Percentiles rank a stretch among this genome's conserved stretches.
Conservation (phyloP, 352 stramenopile genomes). For the Elongisporangium anandrum region DNA sequence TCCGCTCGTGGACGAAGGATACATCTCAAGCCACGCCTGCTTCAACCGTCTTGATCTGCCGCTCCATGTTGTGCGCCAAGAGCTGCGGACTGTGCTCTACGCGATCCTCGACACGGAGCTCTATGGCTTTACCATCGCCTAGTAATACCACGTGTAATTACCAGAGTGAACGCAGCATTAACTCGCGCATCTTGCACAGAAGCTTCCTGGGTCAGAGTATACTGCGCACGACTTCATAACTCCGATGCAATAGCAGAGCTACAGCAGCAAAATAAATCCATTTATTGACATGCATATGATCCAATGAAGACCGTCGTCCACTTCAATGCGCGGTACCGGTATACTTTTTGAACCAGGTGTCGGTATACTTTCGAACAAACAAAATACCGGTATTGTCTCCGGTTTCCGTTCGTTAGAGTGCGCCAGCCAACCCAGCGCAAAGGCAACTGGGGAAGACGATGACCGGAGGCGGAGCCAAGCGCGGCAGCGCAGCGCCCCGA, state of each 20-base stretch:
- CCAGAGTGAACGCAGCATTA: too few relatives aligned
- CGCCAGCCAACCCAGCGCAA: too few relatives aligned
- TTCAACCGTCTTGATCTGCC: constrained; percentile 93
- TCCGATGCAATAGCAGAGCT: too few relatives aligned
- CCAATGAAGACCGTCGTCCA: too few relatives aligned
- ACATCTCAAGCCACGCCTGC: constrained; percentile 52
- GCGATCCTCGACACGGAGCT: constrained; percentile 41
- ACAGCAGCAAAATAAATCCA: too few relatives aligned
- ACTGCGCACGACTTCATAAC: too few relatives aligned
- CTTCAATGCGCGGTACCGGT: too few relatives aligned
- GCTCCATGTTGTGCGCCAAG: constrained; percentile 83
- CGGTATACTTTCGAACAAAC: background rate
- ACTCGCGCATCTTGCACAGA: too few relatives aligned
- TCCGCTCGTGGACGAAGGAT: constrained; percentile 24
- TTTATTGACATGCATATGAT: too few relatives aligned
- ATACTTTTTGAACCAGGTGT: background rate
- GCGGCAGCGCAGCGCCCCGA: constrained; percentile 9
- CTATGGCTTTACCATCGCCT: constrained; percentile 48
- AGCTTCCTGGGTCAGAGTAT: too few relatives aligned
- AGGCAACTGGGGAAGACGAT: background rate
- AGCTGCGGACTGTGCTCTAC: constrained; percentile 53
- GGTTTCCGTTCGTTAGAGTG: background rate
- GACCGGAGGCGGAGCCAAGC: background rate
- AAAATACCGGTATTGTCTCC: background rate
- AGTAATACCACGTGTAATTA: too few relatives aligned